Conservation (phyloP, 2,329 filamentous ascomycete species). For the Lecanosticta acicola region DNA sequence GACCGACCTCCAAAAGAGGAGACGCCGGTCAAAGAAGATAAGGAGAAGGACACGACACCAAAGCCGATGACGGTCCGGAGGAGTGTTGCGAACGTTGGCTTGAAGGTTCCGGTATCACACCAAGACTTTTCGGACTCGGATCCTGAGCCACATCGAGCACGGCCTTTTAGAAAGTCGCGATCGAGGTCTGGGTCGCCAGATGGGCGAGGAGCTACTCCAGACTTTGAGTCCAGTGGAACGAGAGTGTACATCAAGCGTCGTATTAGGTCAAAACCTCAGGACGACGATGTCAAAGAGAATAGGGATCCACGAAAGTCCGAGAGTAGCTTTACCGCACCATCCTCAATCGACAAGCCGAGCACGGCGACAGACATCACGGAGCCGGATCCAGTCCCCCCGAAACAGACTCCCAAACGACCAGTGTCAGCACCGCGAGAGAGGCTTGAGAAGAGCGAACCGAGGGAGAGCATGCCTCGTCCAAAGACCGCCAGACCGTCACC, state of each 20-base stretch:
- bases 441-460: conserved; percentile 5
- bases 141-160: conserved; percentile 18
- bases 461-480: conserved; percentile 7
- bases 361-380: conserved; percentile 29
- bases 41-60: conserved; percentile 23
- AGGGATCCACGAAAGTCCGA: conserved; percentile 21
- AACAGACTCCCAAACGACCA: conserved; percentile 4
- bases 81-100: conserved; percentile 29
- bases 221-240: conserved; percentile 30
- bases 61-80: conserved; percentile 28
- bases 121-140: conserved; percentile 28
- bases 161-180: conserved; percentile 20
- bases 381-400: conserved; percentile 22
- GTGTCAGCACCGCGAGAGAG: conserved; percentile 18
- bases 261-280: conserved; percentile 18
- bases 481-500: conserved; percentile 10
- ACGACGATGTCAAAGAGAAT: conserved; percentile 6
- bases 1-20: conserved; percentile 27
- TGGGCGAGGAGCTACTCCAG: conserved; percentile 21
- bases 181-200: conserved; percentile 23
- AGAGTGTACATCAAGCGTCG: conserved; percentile 32
- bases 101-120: conserved; percentile 31
- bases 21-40: conserved; percentile 8
- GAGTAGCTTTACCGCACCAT: conserved; percentile 27
- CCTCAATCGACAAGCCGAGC: conserved; percentile 27